Evolutionary conservation across 495 filamentous ascomycete genomes (phyloP).

Genomic region (Aspergillus leporis): DNA sequence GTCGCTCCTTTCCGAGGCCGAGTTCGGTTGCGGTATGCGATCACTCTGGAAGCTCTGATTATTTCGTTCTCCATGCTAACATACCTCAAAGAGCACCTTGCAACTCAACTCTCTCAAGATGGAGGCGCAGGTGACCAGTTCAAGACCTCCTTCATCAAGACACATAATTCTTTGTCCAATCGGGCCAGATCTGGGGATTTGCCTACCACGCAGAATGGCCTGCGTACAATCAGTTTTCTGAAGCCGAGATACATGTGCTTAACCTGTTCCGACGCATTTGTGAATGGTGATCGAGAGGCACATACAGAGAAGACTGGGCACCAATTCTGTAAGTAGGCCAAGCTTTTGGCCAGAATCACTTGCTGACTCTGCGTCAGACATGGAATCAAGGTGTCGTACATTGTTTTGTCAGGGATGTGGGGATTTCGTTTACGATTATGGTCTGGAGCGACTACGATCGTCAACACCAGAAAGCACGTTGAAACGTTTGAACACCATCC

Average conservation of each 20-base stretch:
- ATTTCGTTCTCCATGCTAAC: slow-evolving; percentile 19
- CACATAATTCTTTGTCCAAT: slow-evolving; percentile 32
- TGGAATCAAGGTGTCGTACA: slow-evolving; percentile 75
- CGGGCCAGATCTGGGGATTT: slow-evolving; percentile 28
- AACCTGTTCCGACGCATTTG: slow-evolving; percentile 37
- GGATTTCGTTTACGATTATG: slow-evolving; percentile 86
- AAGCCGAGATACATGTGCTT: slow-evolving; percentile 48
- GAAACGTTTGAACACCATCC: slow-evolving; percentile 20
- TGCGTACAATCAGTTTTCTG: slow-evolving; percentile 29
- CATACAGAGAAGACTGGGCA: slow-evolving; percentile 47
- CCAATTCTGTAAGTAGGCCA: slow-evolving; percentile 38
- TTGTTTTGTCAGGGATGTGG: slow-evolving; percentile 82
- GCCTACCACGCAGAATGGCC: slow-evolving; percentile 25
- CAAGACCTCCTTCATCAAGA: slow-evolving; percentile 39
- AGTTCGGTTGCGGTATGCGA: slow-evolving; percentile 48
- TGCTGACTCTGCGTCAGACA: slow-evolving; percentile 55
- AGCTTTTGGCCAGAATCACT: not conserved
- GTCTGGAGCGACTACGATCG: slow-evolving; percentile 65
- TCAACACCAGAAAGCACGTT: slow-evolving; percentile 29
- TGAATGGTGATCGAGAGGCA: slow-evolving; percentile 34
- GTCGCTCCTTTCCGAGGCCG: slow-evolving; percentile 42
- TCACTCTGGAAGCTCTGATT: not conserved
- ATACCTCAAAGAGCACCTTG: slow-evolving; percentile 40
- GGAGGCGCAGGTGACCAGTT: slow-evolving; percentile 37
- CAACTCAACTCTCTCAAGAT: slow-evolving; percentile 31